Evolutionary conservation across 1,284 basidiomycete genomes (phyloP), one percentile per base, ranked within the genome.

Genomic region (Moniliella sp.): DNA sequence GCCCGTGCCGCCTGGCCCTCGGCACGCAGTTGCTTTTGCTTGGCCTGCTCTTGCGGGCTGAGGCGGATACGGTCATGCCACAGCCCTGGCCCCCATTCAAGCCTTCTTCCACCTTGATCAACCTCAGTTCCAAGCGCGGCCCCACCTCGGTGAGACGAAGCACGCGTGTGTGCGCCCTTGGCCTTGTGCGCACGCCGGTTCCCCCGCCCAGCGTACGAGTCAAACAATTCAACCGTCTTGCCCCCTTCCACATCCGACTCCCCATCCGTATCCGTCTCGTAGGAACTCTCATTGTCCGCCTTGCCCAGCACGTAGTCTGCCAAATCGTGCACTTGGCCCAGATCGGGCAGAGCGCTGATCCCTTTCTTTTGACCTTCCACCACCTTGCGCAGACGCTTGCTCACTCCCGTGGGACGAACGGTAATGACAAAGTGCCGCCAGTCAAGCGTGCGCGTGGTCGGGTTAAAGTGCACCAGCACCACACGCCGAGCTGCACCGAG

Each of bases 31-130:
- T n/a, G 21, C 21, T n/a, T 7, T n/a, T 23, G 21, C 21, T 23
- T n/a, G 21, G 21, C 21, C 21, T 7, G 8, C 7, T 23, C 21
- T n/a, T 23, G 21, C 21, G 7, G 21, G n/a, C 21, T 23, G 21
- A 23, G n/a, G 8, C 8, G 8, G n/a, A 7, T n/a, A 23, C n/a
- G n/a, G 21, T 23, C 21, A n/a, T 23, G 21, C 7, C n/a, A 23
- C 7, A 23, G 21, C 21, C 21, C n/a, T 23, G 8, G 12, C 50
- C 48, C 18, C 56, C 55, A 10, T 15, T 31, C 25, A 81, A 66
- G n/a, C 86, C 84, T 61, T 93, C 86, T 12, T 76, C 73, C 41
- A 99, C 81, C 67, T 99, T 99, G 55, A 94, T 73, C 42, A 97
- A 67, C 46, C 72, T 71, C 45, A 94, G 64, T 62, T 97, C 91